Conservation (phyloP, 257 asterid genomes). For the Gentiana straminea region DNA sequence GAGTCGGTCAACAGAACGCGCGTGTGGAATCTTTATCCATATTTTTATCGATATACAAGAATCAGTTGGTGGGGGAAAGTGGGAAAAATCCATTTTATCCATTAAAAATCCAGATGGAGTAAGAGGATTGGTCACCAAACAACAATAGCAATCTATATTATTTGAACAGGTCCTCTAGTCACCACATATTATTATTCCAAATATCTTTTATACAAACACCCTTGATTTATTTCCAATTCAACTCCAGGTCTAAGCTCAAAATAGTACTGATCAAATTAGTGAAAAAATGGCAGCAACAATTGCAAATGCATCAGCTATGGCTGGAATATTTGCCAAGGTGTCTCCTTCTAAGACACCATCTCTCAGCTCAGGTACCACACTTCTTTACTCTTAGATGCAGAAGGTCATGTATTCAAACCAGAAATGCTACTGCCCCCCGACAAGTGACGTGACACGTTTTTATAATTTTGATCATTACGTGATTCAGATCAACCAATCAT, state of each 20-base stretch:
- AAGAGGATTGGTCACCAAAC: conserved; percentile 31
- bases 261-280: background rate
- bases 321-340: conserved; percentile 57
- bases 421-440: no score
- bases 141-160: conserved; percentile 34
- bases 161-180: conserved; percentile 22
- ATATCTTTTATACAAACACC: conserved; percentile 6
- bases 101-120: conserved; percentile 53
- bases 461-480: no score
- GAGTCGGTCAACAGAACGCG: no score
- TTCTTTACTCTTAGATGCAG: no score
- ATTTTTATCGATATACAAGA: no score
- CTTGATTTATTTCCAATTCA: conserved; percentile 10
- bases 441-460: no score
- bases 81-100: conserved; percentile 39
- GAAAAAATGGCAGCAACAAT: conserved; percentile 23
- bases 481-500: no score
- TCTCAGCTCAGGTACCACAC: conserved; percentile 43
- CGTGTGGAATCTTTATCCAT: no score
- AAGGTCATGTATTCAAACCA: no score
- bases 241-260: conserved; percentile 3
- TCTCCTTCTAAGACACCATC: conserved; percentile 32
- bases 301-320: conserved; percentile 57
- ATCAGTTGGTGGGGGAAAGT: background rate
- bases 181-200: conserved; percentile 29